Evolutionary conservation across 2,329 filamentous ascomycete species (phyloP).

Genomic region (Aureobasidium mangrovei): DNA sequence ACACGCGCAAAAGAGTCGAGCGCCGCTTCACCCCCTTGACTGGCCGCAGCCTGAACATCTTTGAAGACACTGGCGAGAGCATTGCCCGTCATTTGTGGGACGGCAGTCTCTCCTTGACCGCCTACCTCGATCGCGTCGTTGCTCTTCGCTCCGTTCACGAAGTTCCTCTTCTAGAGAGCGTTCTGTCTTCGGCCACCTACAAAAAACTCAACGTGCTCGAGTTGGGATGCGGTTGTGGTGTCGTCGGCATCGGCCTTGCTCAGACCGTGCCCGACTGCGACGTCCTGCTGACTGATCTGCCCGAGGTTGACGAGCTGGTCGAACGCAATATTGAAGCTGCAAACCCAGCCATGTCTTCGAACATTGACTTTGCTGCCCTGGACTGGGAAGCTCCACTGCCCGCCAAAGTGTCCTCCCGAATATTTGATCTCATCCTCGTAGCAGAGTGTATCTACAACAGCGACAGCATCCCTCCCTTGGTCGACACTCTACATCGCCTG

Average conservation of each 20-base stretch:
- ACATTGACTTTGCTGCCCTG: constrained; percentile 43
- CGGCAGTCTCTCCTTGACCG: constrained; percentile 49
- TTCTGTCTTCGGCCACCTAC: constrained; percentile 31
- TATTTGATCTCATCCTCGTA: constrained; percentile 54
- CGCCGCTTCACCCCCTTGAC: constrained; percentile 42
- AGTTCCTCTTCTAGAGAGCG: constrained; percentile 30
- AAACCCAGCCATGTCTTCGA: constrained; percentile 35
- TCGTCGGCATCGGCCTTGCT: constrained; percentile 57
- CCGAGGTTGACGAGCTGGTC: constrained; percentile 54
- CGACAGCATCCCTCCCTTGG: constrained; percentile 55
- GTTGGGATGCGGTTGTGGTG: constrained; percentile 59
- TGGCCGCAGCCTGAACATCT: constrained; percentile 41
- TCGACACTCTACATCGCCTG: constrained; percentile 47
- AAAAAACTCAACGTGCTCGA: constrained; percentile 48
- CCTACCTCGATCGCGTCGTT: constrained; percentile 41
- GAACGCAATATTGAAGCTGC: constrained; percentile 44
- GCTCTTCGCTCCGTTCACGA: constrained; percentile 23
- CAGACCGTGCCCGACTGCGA: constrained; percentile 43
- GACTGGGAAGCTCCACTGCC: constrained; percentile 55
- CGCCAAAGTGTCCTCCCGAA: constrained; percentile 24
- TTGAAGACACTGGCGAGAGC: constrained; percentile 64
- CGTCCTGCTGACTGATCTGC: constrained; percentile 56
- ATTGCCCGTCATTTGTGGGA: constrained; percentile 67
- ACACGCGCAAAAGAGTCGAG: constrained; percentile 46
- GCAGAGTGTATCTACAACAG: constrained; percentile 68